Evolutionary conservation across 805 yeast species (phyloP).

Genomic region (Ogataea neopini): DNA sequence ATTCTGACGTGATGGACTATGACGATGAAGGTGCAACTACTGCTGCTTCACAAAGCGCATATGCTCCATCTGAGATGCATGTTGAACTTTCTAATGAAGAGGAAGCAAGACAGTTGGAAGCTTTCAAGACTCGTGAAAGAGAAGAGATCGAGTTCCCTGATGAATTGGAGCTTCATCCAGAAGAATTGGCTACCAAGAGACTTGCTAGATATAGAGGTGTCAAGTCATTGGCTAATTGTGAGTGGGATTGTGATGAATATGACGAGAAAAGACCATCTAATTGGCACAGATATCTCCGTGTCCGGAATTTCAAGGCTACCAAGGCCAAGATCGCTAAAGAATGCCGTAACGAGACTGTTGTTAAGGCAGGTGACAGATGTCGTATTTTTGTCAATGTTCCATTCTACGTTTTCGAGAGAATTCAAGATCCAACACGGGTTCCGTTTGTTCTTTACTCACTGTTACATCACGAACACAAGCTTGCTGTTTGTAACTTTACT

Average conservation of each 20-base stretch:
- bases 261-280: conserved; percentile 73
- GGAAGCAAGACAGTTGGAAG: conserved; percentile 72
- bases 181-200: conserved; percentile 72
- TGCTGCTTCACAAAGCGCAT: neutral
- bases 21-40: conserved; percentile 4
- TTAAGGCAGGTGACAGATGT: conserved; percentile 64
- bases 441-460: conserved; percentile 74
- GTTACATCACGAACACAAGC: conserved; percentile 82
- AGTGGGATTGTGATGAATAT: conserved; percentile 85
- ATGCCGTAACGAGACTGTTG: conserved; percentile 47
- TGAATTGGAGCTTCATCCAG: conserved; percentile 83
- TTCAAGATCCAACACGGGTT: conserved; percentile 42
- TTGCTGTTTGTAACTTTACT: conserved; percentile 78
- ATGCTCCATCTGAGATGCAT: conserved; percentile 50
- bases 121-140: conserved; percentile 65
- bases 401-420: conserved; percentile 41
- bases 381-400: conserved; percentile 63
- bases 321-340: conserved; percentile 68
- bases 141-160: conserved; percentile 96
- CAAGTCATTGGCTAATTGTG: conserved; percentile 73
- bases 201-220: conserved; percentile 83
- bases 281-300: conserved; percentile 73
- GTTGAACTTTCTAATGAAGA: conserved; percentile 80
- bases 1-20: conserved; percentile 43
- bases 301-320: conserved; percentile 76